Base-by-base conservation (phyloP, 257 asterid genomes). In the Forsythia viridissima region DNA sequence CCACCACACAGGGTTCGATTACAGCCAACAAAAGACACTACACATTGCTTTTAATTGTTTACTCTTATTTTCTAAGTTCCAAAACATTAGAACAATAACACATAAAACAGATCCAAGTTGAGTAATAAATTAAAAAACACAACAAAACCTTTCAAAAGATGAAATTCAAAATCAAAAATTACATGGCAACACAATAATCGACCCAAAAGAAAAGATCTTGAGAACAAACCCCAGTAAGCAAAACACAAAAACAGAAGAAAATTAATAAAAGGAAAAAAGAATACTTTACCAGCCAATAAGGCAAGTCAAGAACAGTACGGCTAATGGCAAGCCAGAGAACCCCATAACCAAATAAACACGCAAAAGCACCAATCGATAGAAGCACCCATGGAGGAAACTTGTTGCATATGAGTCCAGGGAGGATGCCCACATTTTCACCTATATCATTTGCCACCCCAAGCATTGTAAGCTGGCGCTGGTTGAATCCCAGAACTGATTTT, bases 401-500 rank as follows among this genome's bases (percentile, higher is more conserved):
- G 43, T 92, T 92, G 81, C 92, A 85, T 0, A 84, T 87, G 42
- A 81, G 13, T 0, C 95, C 97, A n/a, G 97, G 85, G 48, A 90
- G 39, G 40, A 90, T 82, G 3, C 97, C 97, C 71, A 90, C 86
- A 80, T 89, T 92, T 74, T 92, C 97, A 16, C 97, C 97, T 0
- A 90, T 85, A 71, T 90, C 97, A 83, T 82, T 84, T 2, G 97
- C 97, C 21, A 92, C 97, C 10, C 95, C 97, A 59, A 90, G 91
- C 85, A 90, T 66, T 16, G 97, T 82, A 10, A 92, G 85, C 78
- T 92, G 93, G 6, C 79, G 76, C 48, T 92, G 95, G 70, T 87
- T 92, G 76, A 85, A 89, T 0, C 97, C 97, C 52, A 92, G 74
- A 43, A 86, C 92, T 4, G 95, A 86, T 84, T 92, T 92, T 11